Evolutionary conservation across 805 yeast genomes (phyloP).

Genomic region (Saccharomycopsis schoenii): DNA sequence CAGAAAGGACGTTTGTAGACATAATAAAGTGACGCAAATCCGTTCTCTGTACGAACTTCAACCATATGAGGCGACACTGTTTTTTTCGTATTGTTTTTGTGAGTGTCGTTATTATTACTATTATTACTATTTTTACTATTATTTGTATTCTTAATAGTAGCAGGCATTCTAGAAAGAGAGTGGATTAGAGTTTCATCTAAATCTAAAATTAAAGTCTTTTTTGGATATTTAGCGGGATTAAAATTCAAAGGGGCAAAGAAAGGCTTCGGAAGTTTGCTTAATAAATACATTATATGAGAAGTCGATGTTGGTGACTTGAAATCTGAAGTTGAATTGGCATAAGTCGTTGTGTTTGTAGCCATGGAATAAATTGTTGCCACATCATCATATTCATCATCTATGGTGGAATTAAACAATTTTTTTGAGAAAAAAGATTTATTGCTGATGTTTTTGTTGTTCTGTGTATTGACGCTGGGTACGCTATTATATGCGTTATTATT

Average conservation of each 20-base stretch:
- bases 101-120: not conserved
- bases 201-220: constrained; percentile 74
- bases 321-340: constrained; percentile 4
- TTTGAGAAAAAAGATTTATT: not conserved
- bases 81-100: constrained; percentile 25
- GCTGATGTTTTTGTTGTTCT: not conserved
- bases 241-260: constrained; percentile 32
- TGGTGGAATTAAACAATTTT: not conserved
- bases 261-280: constrained; percentile 31
- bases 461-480: not conserved
- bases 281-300: constrained; percentile 20
- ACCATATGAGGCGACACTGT: constrained; percentile 53
- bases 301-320: constrained; percentile 19
- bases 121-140: not conserved
- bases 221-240: constrained; percentile 31
- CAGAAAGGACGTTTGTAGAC: constrained; percentile 91
- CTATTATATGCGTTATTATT: not conserved
- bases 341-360: constrained; percentile 7
- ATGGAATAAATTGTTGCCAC: constrained; percentile 15
- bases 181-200: constrained; percentile 91
- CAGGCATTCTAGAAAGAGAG: constrained; percentile 52
- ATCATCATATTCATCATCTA: constrained; percentile 20
- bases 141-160: not conserved
- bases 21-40: constrained; percentile 71
- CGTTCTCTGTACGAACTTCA: constrained; percentile 63